Evolutionary conservation across 768 basidiomycete species (phyloP).

Genomic region (Mrakia frigida): DNA sequence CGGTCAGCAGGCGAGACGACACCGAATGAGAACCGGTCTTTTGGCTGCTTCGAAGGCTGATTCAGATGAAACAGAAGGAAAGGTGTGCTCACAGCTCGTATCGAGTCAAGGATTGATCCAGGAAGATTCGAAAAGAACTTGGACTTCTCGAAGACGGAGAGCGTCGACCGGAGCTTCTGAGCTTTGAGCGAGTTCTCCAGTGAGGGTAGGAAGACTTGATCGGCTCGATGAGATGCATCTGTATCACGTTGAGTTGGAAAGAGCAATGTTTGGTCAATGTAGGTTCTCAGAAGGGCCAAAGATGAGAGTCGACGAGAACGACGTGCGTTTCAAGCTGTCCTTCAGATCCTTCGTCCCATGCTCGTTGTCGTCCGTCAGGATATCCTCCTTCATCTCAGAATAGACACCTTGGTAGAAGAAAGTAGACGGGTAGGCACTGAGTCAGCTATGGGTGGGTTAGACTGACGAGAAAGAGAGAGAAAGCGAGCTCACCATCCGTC

Average conservation of each 20-base stretch:
- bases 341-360: conserved; percentile 75
- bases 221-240: conserved; percentile 89
- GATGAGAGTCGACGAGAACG: neutral
- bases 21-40: too few species aligned
- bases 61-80: neutral
- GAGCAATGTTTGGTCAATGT: neutral
- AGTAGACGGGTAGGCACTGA: neutral
- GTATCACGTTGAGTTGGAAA: conserved; percentile 5
- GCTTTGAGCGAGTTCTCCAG: conserved; percentile 94
- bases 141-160: conserved; percentile 90
- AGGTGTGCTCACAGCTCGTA: conserved; percentile 65
- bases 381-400: conserved; percentile 85
- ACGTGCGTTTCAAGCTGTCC: conserved; percentile 77
- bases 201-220: conserved; percentile 92
- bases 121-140: conserved; percentile 99
- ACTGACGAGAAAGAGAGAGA: too few species aligned
- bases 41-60: too few species aligned
- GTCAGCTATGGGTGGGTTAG: neutral
- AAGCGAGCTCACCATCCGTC: conserved; percentile 66
- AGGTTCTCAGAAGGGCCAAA: conserved; percentile 9
- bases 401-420: conserved; percentile 60
- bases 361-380: conserved; percentile 68
- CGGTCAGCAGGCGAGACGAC: neutral
- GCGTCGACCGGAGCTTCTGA: conserved; percentile 81
- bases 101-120: conserved; percentile 75